Evolutionary conservation across 108 stramenopile species (phyloP).

Genomic region (Conticribra weissflogii): DNA sequence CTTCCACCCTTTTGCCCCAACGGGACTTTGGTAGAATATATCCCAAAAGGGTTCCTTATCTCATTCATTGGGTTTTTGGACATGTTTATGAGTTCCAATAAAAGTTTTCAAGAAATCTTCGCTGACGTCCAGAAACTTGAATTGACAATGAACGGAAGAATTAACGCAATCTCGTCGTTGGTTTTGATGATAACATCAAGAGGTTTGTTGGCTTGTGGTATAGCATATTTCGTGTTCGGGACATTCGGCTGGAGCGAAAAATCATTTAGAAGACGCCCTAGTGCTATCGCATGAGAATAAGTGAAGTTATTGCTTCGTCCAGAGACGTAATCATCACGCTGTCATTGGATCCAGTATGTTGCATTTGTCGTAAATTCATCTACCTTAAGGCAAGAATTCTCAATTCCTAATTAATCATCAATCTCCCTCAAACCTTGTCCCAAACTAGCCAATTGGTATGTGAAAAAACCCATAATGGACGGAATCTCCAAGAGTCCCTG

Average conservation of each 20-base stretch:
- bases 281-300: background rate
- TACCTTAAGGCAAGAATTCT: background rate
- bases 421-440: constrained; percentile 72
- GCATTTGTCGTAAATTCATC: background rate
- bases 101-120: constrained; percentile 10
- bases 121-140: constrained; percentile 6
- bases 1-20: constrained; percentile 24
- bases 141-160: constrained; percentile 8
- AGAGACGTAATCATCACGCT: too few species aligned
- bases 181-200: constrained; percentile 31
- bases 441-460: constrained; percentile 82
- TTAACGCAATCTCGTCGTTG: constrained; percentile 23
- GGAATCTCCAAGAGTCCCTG: constrained; percentile 77
- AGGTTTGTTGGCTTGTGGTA: constrained; percentile 25
- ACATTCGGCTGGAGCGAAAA: constrained; percentile 22
- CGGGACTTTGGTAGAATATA: constrained; percentile 24
- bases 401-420: constrained; percentile 40
- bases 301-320: too few species aligned
- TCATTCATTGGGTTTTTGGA: constrained; percentile 40
- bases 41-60: constrained; percentile 34
- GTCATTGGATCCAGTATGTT: too few species aligned
- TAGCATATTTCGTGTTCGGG: constrained; percentile 28
- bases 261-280: constrained; percentile 7
- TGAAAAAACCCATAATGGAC: constrained; percentile 82
- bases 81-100: constrained; percentile 28